These are phyloP conservation scores for Candida schatavii DNA, from an alignment of 805 yeast species.

Conservation along the genomic window DNA sequence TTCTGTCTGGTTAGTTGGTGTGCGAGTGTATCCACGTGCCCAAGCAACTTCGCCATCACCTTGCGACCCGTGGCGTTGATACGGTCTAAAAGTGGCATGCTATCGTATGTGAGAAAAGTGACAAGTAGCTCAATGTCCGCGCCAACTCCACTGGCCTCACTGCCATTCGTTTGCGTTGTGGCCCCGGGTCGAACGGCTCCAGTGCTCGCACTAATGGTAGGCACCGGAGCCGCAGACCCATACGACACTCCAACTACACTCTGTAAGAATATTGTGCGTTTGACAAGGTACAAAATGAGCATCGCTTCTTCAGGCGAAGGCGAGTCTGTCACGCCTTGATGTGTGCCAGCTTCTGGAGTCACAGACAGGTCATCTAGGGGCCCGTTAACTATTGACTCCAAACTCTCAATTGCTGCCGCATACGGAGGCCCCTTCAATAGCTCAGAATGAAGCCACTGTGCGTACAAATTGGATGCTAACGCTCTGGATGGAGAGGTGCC, in stretches of 20 bases:
- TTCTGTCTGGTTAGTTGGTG: conserved; percentile 17
- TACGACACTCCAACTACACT: conserved; percentile 10
- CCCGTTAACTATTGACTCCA: background rate
- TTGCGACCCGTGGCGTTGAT: background rate
- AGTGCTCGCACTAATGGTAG: too few species aligned
- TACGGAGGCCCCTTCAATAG: background rate
- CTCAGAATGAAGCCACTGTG: background rate
- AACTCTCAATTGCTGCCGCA: background rate
- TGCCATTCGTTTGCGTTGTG: too few species aligned
- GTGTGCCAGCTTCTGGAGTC: background rate
- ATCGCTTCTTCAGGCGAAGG: conserved; percentile 1
- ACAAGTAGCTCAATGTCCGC: background rate
- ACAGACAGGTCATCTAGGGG: background rate
- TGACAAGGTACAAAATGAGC: conserved; percentile 22
- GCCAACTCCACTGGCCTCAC: background rate
- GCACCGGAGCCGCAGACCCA: background rate
- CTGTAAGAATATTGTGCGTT: conserved; percentile 23
- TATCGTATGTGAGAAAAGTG: background rate
- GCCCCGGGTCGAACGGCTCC: conserved; percentile 4
- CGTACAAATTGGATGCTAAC: background rate
- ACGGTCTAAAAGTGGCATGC: conserved; percentile 1
- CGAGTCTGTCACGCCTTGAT: background rate
- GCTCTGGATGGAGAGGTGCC: background rate
- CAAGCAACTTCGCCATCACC: background rate
- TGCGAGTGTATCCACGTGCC: background rate